phyloP scores from a whole-genome alignment of 257 asterid genomes.

The Nicotiana attenuata region DNA sequence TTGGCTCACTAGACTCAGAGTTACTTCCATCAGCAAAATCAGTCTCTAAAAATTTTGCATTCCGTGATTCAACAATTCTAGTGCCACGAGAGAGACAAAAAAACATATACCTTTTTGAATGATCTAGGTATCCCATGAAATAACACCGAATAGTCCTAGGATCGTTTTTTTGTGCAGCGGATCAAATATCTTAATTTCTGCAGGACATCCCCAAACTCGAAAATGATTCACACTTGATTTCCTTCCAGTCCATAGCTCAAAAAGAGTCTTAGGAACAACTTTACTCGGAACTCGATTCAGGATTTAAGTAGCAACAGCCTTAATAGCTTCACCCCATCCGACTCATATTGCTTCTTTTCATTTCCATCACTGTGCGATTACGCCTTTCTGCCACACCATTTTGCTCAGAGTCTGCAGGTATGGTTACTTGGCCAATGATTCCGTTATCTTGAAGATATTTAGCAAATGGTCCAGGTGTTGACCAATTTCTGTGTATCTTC shows the following conservation, averaged over 20 bases:
- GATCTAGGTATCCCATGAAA: background rate
- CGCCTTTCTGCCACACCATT: background rate
- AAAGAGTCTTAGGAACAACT: background rate
- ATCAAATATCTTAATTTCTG: background rate
- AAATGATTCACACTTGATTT: background rate
- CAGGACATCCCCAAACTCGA: background rate
- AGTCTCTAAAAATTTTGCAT: background rate
- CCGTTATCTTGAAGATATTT: too few relatives aligned
- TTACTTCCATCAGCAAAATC: background rate
- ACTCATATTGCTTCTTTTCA: background rate
- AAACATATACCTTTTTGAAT: background rate
- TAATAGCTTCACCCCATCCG: background rate
- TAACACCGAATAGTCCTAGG: background rate
- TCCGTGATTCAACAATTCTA: background rate
- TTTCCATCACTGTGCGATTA: too few relatives aligned
- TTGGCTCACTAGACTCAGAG: background rate
- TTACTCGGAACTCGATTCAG: background rate
- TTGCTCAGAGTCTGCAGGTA: too few relatives aligned
- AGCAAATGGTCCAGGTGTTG: too few relatives aligned
- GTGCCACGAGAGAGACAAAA: background rate
- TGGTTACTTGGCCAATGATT: background rate
- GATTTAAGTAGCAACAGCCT: background rate
- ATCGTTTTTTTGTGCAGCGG: background rate
- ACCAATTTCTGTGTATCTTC: too few relatives aligned
- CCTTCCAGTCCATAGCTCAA: background rate